Conservation (phyloP, 2,329 filamentous ascomycete species). For the Thielaviopsis ethacetica region DNA sequence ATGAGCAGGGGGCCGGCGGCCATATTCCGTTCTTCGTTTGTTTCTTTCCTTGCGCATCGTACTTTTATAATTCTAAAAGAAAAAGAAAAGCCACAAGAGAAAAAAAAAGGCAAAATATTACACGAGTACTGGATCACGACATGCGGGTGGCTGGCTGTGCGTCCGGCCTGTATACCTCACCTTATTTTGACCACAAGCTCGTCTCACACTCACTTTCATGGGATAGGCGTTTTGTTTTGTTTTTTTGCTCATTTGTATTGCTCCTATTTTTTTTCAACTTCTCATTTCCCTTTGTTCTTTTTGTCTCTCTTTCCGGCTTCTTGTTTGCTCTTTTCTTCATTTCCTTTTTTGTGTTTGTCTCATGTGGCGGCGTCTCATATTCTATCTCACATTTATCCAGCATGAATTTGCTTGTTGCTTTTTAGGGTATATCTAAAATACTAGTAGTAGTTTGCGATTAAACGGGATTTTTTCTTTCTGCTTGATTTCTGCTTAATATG, state of each 20-base stretch:
- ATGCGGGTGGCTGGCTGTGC: too few species aligned
- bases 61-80: neutral
- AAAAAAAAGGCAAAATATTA: neutral
- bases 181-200: neutral
- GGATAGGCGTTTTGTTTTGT: slow-evolving; percentile 9
- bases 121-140: too few species aligned
- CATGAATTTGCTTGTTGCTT: neutral
- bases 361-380: neutral
- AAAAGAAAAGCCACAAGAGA: neutral
- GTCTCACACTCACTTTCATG: slow-evolving; percentile 7
- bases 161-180: neutral
- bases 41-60: neutral
- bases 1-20: neutral
- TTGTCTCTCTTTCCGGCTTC: neutral
- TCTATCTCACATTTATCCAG: neutral
- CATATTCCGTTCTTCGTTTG: neutral
- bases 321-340: neutral
- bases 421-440: neutral
- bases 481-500: neutral
- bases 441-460: neutral
- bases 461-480: neutral
- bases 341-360: neutral
- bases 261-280: neutral
- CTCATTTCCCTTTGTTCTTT: neutral
- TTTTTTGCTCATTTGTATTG: neutral